Evolutionary conservation across 1,284 basidiomycete genomes (phyloP).

Genomic region (Puccinia polysora): DNA sequence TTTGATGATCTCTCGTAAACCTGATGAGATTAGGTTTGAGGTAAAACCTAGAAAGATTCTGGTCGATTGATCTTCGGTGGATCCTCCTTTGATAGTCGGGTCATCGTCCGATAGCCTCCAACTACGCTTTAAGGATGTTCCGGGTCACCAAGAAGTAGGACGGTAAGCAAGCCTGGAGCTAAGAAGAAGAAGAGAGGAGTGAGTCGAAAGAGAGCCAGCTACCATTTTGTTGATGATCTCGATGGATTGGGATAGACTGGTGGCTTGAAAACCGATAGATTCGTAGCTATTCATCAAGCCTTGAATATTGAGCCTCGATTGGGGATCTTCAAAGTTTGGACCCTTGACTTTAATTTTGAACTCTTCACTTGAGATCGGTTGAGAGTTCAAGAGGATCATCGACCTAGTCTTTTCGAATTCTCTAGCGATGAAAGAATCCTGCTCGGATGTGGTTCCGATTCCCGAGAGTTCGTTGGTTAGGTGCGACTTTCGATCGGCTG

Average conservation of each 20-base stretch:
- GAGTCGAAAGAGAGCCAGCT: conserved; percentile 14
- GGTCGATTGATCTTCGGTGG: conserved; percentile 1
- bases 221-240: conserved; percentile 53
- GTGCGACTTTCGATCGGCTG: too few relatives aligned
- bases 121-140: neutral
- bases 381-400: conserved; percentile 5
- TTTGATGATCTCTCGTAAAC: conserved; percentile 52
- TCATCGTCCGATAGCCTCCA: conserved; percentile 43
- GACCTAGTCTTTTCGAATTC: conserved; percentile 22
- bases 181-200: neutral
- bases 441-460: too few relatives aligned
- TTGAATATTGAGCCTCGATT: conserved; percentile 47
- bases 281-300: conserved; percentile 49
- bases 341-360: conserved; percentile 45
- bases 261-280: conserved; percentile 52
- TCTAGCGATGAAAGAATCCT: too few relatives aligned
- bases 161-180: neutral
- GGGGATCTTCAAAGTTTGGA: conserved; percentile 51
- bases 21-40: conserved; percentile 53
- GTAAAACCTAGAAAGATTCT: conserved; percentile 52
- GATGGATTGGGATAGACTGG: conserved; percentile 50
- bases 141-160: neutral
- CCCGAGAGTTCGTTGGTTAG: too few relatives aligned
- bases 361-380: conserved; percentile 15
- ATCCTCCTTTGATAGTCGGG: conserved; percentile 9